phyloP scores from a whole-genome alignment of 192 early-diverging fungal species.

The Linnemannia hyalina region DNA sequence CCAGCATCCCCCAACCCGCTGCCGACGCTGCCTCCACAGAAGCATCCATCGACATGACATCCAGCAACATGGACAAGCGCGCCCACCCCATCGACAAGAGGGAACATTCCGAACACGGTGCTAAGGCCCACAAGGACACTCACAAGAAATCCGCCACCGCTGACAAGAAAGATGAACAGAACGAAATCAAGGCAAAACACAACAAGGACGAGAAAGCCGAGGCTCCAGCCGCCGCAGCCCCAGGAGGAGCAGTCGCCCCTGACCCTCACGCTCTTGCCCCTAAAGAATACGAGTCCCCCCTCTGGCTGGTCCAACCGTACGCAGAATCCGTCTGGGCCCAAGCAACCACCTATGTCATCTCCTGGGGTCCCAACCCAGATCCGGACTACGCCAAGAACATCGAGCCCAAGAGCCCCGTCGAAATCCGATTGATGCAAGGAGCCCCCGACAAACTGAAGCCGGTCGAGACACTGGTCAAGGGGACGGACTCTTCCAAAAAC shows the following conservation, averaged over 20 bases:
- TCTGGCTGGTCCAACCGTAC: constrained; percentile 49
- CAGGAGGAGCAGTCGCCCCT: background rate
- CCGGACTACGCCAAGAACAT: constrained; percentile 26
- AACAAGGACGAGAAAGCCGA: background rate
- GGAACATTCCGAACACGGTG: background rate
- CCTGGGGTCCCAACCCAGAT: constrained; percentile 51
- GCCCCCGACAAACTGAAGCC: constrained; percentile 11
- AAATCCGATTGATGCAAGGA: constrained; percentile 43
- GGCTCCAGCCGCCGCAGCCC: background rate
- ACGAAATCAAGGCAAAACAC: background rate
- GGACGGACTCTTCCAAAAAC: constrained; percentile 17
- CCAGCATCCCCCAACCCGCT: background rate
- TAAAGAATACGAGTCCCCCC: background rate
- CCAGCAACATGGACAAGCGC: background rate
- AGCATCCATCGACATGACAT: background rate
- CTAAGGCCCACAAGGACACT: constrained; percentile 4
- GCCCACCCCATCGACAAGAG: background rate
- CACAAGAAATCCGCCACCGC: background rate
- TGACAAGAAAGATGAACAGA: constrained; percentile 10
- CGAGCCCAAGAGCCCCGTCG: constrained; percentile 22
- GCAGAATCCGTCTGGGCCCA: constrained; percentile 44
- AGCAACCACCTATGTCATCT: constrained; percentile 36
- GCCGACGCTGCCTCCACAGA: background rate
- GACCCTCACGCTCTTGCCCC: background rate
- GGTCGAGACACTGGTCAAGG: constrained; percentile 8